phyloP scores from a whole-genome alignment of 2,329 filamentous ascomycete species.

The Sphaceloma murrayae region DNA sequence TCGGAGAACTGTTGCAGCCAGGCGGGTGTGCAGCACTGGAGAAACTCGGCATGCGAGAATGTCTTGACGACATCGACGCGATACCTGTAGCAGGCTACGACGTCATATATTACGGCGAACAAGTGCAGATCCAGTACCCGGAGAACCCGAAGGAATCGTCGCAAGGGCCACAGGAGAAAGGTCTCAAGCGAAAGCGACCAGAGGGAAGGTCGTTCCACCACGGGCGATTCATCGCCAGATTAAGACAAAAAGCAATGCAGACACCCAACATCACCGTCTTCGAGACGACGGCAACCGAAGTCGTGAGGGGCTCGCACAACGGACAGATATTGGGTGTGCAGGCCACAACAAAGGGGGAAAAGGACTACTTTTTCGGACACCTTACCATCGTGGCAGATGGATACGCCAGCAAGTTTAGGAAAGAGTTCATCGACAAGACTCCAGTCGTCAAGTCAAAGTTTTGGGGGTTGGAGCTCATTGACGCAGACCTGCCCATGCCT shows the following conservation, averaged over 20 bases:
- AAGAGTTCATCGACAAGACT: conserved; percentile 57
- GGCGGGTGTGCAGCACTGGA: conserved; percentile 75
- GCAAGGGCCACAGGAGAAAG: conserved; percentile 28
- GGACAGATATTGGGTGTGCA: conserved; percentile 75
- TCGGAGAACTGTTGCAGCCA: conserved; percentile 89
- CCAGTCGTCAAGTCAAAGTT: conserved; percentile 77
- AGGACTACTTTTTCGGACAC: conserved; percentile 73
- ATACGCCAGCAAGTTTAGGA: conserved; percentile 85
- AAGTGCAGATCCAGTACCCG: conserved; percentile 72
- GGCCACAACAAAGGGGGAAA: conserved; percentile 53
- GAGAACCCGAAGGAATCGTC: conserved; percentile 35
- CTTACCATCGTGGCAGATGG: conserved; percentile 87
- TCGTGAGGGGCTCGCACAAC: conserved; percentile 60
- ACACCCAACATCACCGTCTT: conserved; percentile 81
- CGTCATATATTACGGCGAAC: conserved; percentile 67
- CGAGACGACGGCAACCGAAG: conserved; percentile 73
- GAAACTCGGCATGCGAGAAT: conserved; percentile 69
- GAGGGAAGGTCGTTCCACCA: conserved; percentile 85
- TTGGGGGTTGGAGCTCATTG: conserved; percentile 85
- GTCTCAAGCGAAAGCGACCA: conserved; percentile 41
- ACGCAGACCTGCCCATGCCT: conserved; percentile 66
- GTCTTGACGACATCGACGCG: conserved; percentile 81
- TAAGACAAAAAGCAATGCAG: conserved; percentile 63
- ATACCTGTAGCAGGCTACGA: conserved; percentile 77
- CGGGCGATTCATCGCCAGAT: conserved; percentile 77